These are phyloP conservation scores for Ampelocalamus luodianensis DNA, from an alignment of 176 grass and related monocot genomes.

Conservation along the genomic window DNA sequence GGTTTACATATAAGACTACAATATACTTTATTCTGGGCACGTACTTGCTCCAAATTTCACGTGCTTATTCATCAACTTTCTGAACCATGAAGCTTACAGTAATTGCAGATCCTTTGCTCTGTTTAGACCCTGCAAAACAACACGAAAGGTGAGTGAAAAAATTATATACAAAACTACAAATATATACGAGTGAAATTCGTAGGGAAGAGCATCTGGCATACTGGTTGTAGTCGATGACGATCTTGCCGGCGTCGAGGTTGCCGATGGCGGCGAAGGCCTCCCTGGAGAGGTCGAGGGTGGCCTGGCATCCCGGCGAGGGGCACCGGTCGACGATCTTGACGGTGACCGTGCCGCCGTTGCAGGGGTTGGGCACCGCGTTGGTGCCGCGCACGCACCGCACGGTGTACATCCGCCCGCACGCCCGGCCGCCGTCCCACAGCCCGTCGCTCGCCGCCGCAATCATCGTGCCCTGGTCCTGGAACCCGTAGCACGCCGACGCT, in stretches of 20 bases:
- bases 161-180: not conserved
- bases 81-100: not conserved
- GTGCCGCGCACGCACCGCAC: conserved; percentile 28
- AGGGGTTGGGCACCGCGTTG: conserved; percentile 50
- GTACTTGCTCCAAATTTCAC: not conserved
- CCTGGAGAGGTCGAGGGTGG: conserved; percentile 59
- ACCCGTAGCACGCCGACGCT: conserved; percentile 56
- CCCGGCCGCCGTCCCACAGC: conserved; percentile 22
- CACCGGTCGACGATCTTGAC: conserved; percentile 62
- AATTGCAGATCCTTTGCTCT: not conserved
- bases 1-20: not conserved
- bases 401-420: conserved; percentile 44
- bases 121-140: conserved; percentile 22
- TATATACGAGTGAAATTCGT: not conserved
- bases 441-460: conserved; percentile 43
- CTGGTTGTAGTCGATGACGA: conserved; percentile 56
- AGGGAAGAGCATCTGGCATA: not conserved
- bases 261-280: conserved; percentile 47
- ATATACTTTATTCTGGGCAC: not conserved
- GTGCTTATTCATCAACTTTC: not conserved
- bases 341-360: conserved; percentile 45
- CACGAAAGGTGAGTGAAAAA: not conserved
- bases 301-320: conserved; percentile 45
- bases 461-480: conserved; percentile 22
- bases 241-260: conserved; percentile 58